These are phyloP conservation scores for Aspergillus piperis DNA, from an alignment of 2,329 filamentous ascomycete genomes.

Conservation along the genomic window DNA sequence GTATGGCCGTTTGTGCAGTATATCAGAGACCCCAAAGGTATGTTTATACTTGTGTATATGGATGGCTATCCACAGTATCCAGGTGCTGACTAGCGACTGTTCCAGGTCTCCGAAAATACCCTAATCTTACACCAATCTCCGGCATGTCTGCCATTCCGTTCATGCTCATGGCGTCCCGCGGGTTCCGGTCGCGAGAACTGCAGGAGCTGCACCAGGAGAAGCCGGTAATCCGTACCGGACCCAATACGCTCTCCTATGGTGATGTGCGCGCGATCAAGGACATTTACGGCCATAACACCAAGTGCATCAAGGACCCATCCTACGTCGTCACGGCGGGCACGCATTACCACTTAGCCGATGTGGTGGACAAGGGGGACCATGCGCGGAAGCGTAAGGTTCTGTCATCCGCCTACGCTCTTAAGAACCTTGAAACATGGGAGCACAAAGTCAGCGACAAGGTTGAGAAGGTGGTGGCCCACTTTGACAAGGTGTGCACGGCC, in stretches of 20 bases:
- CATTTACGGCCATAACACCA: constrained; percentile 55
- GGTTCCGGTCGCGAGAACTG: constrained; percentile 48
- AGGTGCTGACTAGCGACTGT: constrained; percentile 5
- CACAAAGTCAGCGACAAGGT: constrained; percentile 58
- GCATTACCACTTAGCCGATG: constrained; percentile 56
- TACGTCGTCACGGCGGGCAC: constrained; percentile 50
- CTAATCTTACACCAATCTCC: constrained; percentile 46
- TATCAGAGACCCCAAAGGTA: constrained; percentile 32
- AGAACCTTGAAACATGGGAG: constrained; percentile 58
- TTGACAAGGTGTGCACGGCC: constrained; percentile 45
- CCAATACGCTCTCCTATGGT: constrained; percentile 49
- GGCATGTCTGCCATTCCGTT: constrained; percentile 52
- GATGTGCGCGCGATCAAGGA: constrained; percentile 51
- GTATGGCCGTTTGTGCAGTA: constrained; percentile 29
- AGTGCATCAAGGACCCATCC: constrained; percentile 53
- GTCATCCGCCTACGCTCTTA: constrained; percentile 54
- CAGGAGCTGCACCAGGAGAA: constrained; percentile 49
- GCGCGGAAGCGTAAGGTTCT: constrained; percentile 54
- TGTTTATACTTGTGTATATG: background rate
- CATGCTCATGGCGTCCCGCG: constrained; percentile 48
- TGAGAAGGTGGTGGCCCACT: constrained; percentile 46
- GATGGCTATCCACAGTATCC: no score
- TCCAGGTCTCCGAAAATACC: constrained; percentile 50
- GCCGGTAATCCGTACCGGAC: constrained; percentile 50
- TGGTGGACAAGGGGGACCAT: constrained; percentile 55